Evolutionary conservation across 768 basidiomycete genomes (phyloP), one percentile per base, ranked within the genome.

Genomic region (Pleurotus tuber-regium): DNA sequence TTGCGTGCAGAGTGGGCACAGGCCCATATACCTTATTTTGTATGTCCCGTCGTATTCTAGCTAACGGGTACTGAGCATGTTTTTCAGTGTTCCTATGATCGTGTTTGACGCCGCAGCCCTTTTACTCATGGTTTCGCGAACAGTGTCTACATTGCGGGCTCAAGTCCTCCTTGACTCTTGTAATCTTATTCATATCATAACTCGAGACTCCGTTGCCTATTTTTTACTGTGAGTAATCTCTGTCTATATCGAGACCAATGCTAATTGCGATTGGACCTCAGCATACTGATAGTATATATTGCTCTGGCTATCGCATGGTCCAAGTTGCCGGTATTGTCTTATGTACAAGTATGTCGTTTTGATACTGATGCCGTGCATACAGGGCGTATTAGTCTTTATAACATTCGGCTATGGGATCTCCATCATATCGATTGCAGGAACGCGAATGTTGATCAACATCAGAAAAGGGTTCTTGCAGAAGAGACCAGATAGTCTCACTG

Each of bases 401-500:
- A 47, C 44, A 3, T 30, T 31, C 14, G 44, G 44, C 30, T 47
- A 19, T 23, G 44, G 29, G 7, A 18, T 19, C n/a, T n/a, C 16
- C 14, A 31, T 47, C 14, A 23, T 47, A 4, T 47, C 44, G 16
- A 30, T 33, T 4, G 10, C 29, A 11, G 44, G n/a, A 3, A 31
- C 44, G 4, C 28, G 44, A 30, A 47, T 47, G 44, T 3, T 47
- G 31, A n/a, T 47, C 23, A 47, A 47, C 31, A 14, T 47, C 16
- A 47, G 33, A 21, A 36, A 36, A 12, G n/a, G n/a, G n/a, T n/a
- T n/a, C n/a, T n/a, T n/a, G n/a, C n/a, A n/a, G n/a, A n/a, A n/a
- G n/a, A n/a, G n/a, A n/a, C n/a, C n/a, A n/a, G n/a, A n/a, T n/a
- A n/a, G n/a, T n/a, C n/a, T n/a, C n/a, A n/a, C n/a, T n/a, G n/a